Base-by-base conservation (phyloP, 768 basidiomycete genomes). In the Kwoniella heveanensis region DNA sequence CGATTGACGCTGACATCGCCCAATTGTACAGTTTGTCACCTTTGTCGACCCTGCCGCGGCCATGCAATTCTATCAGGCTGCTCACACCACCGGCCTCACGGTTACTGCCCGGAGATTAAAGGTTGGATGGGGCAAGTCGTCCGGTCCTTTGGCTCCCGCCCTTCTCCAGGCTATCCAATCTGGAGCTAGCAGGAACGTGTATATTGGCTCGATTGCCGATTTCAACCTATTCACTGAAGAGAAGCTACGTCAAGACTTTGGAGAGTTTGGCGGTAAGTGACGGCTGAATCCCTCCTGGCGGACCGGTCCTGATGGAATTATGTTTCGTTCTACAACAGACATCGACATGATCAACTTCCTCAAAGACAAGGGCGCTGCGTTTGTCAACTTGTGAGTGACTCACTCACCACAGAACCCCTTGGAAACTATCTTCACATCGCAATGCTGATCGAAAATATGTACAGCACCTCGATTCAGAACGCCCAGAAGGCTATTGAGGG, bases 81-180 rank as follows among this genome's bases (percentile, higher is more conserved):
- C 95, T 17, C 87, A 88, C 1, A 89, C 87, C 77, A 89, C 92
- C 69, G 93, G 94, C 6, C 83, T 99, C 59, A 91, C 89, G 24
- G 83, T 98, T 62, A 94, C 92, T 83, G 91, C 92, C 80, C 88
- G 94, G 47, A 87, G 93, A 26, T 85, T 98, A 66, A 98, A 97
- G 83, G 87, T 97, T 70, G 94, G 95, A 51, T 99, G 95, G 96
- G 95, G 95, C 62, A 98, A 95, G 85, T 90, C 90, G 75, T 88
- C 91, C 17, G 93, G 92, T 5, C 89, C 92, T 19, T 83, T 95
- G 17, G 85, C 88, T 19, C 89, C 93, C 17, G 85, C 88, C 1
- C 84, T 96, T 39, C 89, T 91, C 27, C 84, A 94, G 66, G 90
- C 92, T 0, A 90, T 99, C 1, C 91, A 94, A 77, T 85, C 88